Evolutionary conservation across 2,329 filamentous ascomycete species (phyloP), one percentile per base, ranked within the genome.

Genomic region (Colletotrichum filicis): DNA sequence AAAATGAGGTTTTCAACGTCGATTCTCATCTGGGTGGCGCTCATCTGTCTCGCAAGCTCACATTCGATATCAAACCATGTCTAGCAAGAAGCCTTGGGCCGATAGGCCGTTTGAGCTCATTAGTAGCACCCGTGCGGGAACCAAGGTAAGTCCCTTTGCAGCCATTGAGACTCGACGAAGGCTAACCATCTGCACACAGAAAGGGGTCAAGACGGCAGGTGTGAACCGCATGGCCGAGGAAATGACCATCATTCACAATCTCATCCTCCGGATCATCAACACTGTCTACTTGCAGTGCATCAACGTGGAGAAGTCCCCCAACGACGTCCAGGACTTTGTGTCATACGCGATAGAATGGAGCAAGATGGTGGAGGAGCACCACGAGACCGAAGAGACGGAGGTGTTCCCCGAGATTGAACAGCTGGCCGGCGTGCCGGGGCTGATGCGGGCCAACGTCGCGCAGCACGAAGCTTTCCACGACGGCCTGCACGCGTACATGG

Each of bases 91-190:
- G 59, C 75, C 74, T 4, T 83, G 81, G 81, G 81, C 78, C 4
- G 80, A 83, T 22, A 77, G 78, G n/a, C 81, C 81, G 0, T 82
- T 80, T 53, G 67, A 77, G 28, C 77, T 83, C 57, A 79, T 83
- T 55, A 74, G 76, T 24, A 68, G 76, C 16, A 74, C 76, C n/a
- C 75, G 65, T 24, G 73, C 76, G 4, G 78, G 79, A 1, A 75
- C 76, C 68, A 71, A 75, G 75, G 79, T 77, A 75, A 14, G 24
- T 52, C 26, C 19, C 30, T 42, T 22, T 5, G 42, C n/a, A 8
- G 32, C 3, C n/a, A 8, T 28, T 8, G 16, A 35, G 19, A 49
- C 30, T 24, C 7, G 4, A 14, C 11, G 7, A 53, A 11, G 14
- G 19, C 52, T 70, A 22, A 74, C 1, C 24, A 37, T 16, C 5